Base-by-base conservation (phyloP, 345 rosid species). In the Fremontodendron californicum region DNA sequence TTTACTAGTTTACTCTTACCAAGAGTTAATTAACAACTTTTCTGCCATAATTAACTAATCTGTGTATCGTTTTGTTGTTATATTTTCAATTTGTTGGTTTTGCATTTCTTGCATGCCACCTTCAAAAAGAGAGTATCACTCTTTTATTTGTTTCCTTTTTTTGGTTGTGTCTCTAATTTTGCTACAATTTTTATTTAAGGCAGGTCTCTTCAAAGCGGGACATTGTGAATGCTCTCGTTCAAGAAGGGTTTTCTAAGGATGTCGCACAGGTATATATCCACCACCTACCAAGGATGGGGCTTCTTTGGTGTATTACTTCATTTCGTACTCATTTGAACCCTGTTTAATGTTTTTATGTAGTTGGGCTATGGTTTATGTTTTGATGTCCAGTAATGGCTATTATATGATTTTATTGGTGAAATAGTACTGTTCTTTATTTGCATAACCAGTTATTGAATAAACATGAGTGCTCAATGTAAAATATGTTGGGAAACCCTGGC, bases 141-240 rank as follows among this genome's bases (percentile, higher is more conserved):
- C 11, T 54, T n/a, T 51, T 52, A 37, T 55, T 8, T 3, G 0
- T 46, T 51, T 4, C 40, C 81, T 73, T 33, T 19, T 2, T 2
- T 69, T 73, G 6, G 7, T 23, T 15, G 52, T 81, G 63, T 52
- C 73, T 62, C 40, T 65, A 63, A 77, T 16, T 55, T 57, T 52
- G 19, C 35, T 58, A 63, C 65, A 67, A n/a, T 40, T 13, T 62
- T 83, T 72, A 62, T 73, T 80, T 43, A 84, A 71, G 81, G 80
- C 74, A 91, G 95, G 90, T 90, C 73, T 82, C 83, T 40, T 87
- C 92, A 6, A 87, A 89, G 83, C 84, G 74, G 77, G 89, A 84
- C 46, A 39, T 87, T 75, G 84, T 86, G 65, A 73, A 76, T 69
- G 86, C 86, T 58, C 92, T 90, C 51, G 37, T 82, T 79, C 82